These are phyloP conservation scores for Phoma sp. DNA, from an alignment of 2,329 filamentous ascomycete genomes.

Conservation along the genomic window DNA sequence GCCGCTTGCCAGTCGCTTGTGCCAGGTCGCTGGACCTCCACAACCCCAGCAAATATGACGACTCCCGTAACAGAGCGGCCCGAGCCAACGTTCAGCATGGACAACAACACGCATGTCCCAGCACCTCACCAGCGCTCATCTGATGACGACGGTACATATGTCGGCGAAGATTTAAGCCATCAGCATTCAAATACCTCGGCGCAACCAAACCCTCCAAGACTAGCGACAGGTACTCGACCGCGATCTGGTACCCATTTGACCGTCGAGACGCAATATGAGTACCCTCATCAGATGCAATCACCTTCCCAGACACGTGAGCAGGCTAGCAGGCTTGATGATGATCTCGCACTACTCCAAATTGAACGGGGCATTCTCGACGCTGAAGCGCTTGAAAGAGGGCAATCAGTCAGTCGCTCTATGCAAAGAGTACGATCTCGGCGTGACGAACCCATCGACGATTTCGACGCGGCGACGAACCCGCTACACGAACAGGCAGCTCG, in stretches of 20 bases:
- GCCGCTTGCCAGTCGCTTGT: not conserved
- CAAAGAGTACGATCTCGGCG: conserved; percentile 61
- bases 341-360: conserved; percentile 69
- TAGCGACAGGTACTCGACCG: conserved; percentile 20
- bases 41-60: conserved; percentile 37
- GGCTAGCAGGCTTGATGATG: conserved; percentile 68
- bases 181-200: conserved; percentile 32
- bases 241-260: conserved; percentile 55
- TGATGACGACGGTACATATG: conserved; percentile 49
- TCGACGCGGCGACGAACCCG: conserved; percentile 72
- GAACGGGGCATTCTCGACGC: conserved; percentile 65
- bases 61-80: conserved; percentile 45
- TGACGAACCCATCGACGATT: conserved; percentile 69
- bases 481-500: conserved; percentile 71
- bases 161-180: conserved; percentile 46
- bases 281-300: conserved; percentile 50
- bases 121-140: conserved; percentile 40
- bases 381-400: conserved; percentile 45
- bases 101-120: conserved; percentile 29
- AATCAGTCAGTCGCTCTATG: conserved; percentile 54
- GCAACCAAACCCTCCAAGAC: conserved; percentile 14
- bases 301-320: conserved; percentile 67
- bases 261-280: conserved; percentile 55
- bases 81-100: conserved; percentile 48
- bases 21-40: conserved; percentile 11